Conservation (phyloP, 116 monocot genomes). For the Zostera marina region DNA sequence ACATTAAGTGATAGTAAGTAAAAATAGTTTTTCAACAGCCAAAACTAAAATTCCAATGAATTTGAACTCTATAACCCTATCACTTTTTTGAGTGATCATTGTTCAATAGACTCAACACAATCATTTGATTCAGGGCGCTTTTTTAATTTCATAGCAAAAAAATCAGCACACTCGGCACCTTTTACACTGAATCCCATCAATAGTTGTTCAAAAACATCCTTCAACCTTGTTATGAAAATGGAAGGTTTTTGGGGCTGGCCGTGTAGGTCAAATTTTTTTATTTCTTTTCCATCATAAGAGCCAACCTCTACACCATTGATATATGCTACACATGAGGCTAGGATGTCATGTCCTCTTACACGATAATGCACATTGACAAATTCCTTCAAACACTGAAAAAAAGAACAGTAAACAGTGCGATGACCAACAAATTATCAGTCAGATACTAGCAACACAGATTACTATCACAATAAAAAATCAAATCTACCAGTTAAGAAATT, state of each 20-base stretch:
- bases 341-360: conserved; percentile 17
- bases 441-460: no score
- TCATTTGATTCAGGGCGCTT: no score
- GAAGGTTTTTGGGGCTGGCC: neutral
- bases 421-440: no score
- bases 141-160: conserved; percentile 7
- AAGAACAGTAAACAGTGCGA: no score
- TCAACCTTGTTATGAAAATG: conserved; percentile 6
- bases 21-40: no score
- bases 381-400: conserved; percentile 38
- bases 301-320: conserved; percentile 23
- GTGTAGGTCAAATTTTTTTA: conserved; percentile 4
- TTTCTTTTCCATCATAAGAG: conserved; percentile 3
- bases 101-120: no score
- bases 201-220: conserved; percentile 27
- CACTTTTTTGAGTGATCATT: no score
- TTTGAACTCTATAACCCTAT: no score
- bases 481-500: no score
- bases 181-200: conserved; percentile 37
- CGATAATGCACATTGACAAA: conserved; percentile 39
- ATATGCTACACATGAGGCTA: conserved; percentile 33
- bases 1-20: no score
- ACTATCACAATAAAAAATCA: no score
- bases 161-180: conserved; percentile 27
- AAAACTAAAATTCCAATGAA: no score